Percentiles rank a stretch among this genome's conserved stretches.
These are phyloP conservation scores for Striga asiatica DNA, from an alignment of 257 asterid genomes.

Conservation along the genomic window DNA sequence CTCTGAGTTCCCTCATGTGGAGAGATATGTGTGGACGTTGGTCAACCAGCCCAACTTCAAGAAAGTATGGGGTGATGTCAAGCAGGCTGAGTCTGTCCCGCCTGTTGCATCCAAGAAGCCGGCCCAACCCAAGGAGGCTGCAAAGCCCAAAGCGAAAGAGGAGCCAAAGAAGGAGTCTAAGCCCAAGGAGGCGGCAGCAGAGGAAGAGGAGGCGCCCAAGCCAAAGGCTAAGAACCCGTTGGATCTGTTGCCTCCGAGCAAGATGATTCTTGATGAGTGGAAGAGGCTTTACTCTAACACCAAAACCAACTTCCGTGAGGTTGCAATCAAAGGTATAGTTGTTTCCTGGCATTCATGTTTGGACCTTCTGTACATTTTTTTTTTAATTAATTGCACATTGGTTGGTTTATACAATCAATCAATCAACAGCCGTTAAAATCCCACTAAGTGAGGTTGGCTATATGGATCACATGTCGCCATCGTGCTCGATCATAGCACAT, in stretches of 20 bases:
- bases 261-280: conserved; percentile 89
- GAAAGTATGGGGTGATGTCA: conserved; percentile 54
- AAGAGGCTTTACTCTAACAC: conserved; percentile 97
- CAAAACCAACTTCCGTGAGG: conserved; percentile 88
- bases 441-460: too few relatives aligned
- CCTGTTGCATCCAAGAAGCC: conserved; percentile 72
- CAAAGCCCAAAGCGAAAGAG: conserved; percentile 56
- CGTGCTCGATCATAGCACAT: too few relatives aligned
- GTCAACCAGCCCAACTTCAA: conserved; percentile 75
- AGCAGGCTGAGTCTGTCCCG: conserved; percentile 54
- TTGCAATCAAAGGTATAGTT: conserved; percentile 78
- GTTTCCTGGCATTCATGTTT: background rate
- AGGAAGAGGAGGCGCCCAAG: conserved; percentile 75
- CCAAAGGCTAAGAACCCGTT: conserved; percentile 88
- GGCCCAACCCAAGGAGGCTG: conserved; percentile 53
- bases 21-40: conserved; percentile 85
- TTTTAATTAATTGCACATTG: too few relatives aligned
- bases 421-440: too few relatives aligned
- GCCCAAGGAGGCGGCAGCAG: conserved; percentile 47
- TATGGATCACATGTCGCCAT: too few relatives aligned
- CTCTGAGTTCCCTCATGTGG: conserved; percentile 82
- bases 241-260: conserved; percentile 91
- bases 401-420: too few relatives aligned
- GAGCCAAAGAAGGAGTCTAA: conserved; percentile 50
- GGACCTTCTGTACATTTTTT: background rate